Evolutionary conservation across 164 flowering plant species (phyloP).

Genomic region (Cinnamomum chago): DNA sequence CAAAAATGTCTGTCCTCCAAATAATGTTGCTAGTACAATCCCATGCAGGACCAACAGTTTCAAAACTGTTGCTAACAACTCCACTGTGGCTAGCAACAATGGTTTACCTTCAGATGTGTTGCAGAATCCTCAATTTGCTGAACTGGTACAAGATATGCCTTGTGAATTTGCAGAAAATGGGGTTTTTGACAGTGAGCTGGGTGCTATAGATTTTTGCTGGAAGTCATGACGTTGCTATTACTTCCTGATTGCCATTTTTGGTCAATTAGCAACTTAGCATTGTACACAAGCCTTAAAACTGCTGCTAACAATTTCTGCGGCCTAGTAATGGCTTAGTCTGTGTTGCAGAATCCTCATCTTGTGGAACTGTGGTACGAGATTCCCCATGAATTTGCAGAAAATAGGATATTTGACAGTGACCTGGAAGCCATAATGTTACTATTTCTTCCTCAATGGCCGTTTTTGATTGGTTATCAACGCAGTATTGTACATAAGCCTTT

Average conservation of each 20-base stretch:
- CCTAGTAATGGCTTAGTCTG: background rate
- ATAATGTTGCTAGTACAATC: background rate
- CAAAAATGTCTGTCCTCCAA: background rate
- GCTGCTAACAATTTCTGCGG: no score
- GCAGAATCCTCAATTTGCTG: conserved; percentile 47
- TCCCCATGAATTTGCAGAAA: conserved; percentile 51
- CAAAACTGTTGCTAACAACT: conserved; percentile 18
- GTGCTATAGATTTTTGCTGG: conserved; percentile 59
- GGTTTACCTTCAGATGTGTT: conserved; percentile 42
- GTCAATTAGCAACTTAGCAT: conserved; percentile 4
- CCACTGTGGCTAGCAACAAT: conserved; percentile 2
- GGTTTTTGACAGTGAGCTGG: conserved; percentile 50
- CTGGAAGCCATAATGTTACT: conserved; percentile 56
- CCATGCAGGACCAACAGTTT: conserved; percentile 8
- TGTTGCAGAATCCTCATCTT: conserved; percentile 45
- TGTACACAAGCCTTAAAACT: conserved; percentile 39
- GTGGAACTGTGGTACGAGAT: conserved; percentile 56
- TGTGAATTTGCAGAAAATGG: conserved; percentile 58
- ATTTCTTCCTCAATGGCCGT: conserved; percentile 8
- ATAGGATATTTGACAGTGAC: conserved; percentile 49
- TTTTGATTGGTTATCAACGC: background rate
- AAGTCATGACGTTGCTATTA: conserved; percentile 46
- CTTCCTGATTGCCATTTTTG: background rate
- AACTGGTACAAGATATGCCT: conserved; percentile 51
- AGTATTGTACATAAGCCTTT: conserved; percentile 37